Percentiles rank a stretch among this genome's conserved stretches.
Conservation (phyloP, 805 yeast species). For the Sugiyamaella chiloensis region DNA sequence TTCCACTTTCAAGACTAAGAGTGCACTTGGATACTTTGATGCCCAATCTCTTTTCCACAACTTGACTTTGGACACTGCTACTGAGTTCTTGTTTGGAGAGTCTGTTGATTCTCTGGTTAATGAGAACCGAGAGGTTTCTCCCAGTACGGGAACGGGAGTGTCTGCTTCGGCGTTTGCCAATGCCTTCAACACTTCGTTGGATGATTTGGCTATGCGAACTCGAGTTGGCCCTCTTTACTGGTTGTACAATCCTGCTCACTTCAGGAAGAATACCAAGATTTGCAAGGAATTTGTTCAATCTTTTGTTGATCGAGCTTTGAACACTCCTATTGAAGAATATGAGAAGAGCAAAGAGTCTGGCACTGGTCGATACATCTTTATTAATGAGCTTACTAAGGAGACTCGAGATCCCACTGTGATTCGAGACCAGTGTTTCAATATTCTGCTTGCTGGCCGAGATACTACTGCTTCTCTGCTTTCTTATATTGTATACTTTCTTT, state of each 20-base stretch:
- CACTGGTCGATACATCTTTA: constrained; percentile 39
- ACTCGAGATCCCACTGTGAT: constrained; percentile 43
- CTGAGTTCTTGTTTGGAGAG: constrained; percentile 36
- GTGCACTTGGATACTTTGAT: constrained; percentile 23
- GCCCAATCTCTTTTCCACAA: constrained; percentile 30
- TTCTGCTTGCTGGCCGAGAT: constrained; percentile 49
- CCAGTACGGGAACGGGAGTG: background rate
- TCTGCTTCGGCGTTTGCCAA: constrained; percentile 17
- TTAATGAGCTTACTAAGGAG: constrained; percentile 44
- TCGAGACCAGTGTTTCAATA: constrained; percentile 46
- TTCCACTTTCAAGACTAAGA: constrained; percentile 5
- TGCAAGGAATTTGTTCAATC: constrained; percentile 35
- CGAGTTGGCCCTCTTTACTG: constrained; percentile 6
- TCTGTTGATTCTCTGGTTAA: constrained; percentile 24
- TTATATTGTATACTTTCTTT: constrained; percentile 41
- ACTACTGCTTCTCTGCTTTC: constrained; percentile 49
- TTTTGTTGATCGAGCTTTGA: constrained; percentile 37
- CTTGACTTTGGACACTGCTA: constrained; percentile 34
- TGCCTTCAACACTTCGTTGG: constrained; percentile 27
- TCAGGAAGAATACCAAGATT: constrained; percentile 28
- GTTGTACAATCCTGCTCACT: constrained; percentile 20
- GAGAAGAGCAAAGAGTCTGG: constrained; percentile 26
- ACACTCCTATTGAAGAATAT: constrained; percentile 19
- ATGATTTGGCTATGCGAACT: constrained; percentile 24
- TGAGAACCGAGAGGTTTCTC: constrained; percentile 3